A percentile compares a stretch with the other conserved stretches of the same genome.
These are phyloP conservation scores for Giardia muris DNA, from an alignment of 208 protist species.

Conservation along the genomic window DNA sequence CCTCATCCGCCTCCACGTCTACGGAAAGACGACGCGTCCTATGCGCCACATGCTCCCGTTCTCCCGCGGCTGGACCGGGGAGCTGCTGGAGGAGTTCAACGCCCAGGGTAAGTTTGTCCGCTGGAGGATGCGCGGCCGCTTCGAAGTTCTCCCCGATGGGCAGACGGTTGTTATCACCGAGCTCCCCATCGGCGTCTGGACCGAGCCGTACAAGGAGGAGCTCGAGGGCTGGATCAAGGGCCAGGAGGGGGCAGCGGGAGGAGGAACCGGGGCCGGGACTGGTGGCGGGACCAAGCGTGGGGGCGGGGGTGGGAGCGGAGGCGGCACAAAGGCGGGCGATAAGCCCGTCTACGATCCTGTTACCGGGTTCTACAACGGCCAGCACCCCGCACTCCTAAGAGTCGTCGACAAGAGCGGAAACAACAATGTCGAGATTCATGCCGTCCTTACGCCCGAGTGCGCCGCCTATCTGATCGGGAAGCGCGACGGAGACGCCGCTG, in stretches of 20 bases:
- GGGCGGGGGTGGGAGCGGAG: background rate
- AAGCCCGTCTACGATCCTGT: background rate
- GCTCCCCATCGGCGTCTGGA: slow-evolving; percentile 77
- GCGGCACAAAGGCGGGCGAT: background rate
- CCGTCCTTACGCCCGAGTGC: slow-evolving; percentile 49
- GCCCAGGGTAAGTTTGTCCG: slow-evolving; percentile 58
- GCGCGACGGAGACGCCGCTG: slow-evolving; percentile 36
- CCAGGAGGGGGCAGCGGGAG: background rate
- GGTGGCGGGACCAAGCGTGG: background rate
- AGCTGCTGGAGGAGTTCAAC: slow-evolving; percentile 56
- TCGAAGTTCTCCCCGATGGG: slow-evolving; percentile 47
- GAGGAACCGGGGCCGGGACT: background rate
- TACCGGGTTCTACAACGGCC: background rate
- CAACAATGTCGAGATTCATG: slow-evolving; percentile 74
- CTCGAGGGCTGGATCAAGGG: slow-evolving; percentile 34
- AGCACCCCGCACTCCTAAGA: slow-evolving; percentile 56
- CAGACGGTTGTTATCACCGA: slow-evolving; percentile 76
- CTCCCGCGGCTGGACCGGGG: slow-evolving; percentile 49
- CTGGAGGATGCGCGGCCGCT: slow-evolving; percentile 38
- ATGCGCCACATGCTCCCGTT: slow-evolving; percentile 74
- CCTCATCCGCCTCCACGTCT: slow-evolving; percentile 62
- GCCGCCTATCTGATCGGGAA: background rate
- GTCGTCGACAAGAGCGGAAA: slow-evolving; percentile 86
- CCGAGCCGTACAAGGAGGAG: slow-evolving; percentile 58
- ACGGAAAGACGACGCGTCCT: slow-evolving; percentile 52